Base-by-base conservation (phyloP, 345 rosid species). In the Lepidium sativum region DNA sequence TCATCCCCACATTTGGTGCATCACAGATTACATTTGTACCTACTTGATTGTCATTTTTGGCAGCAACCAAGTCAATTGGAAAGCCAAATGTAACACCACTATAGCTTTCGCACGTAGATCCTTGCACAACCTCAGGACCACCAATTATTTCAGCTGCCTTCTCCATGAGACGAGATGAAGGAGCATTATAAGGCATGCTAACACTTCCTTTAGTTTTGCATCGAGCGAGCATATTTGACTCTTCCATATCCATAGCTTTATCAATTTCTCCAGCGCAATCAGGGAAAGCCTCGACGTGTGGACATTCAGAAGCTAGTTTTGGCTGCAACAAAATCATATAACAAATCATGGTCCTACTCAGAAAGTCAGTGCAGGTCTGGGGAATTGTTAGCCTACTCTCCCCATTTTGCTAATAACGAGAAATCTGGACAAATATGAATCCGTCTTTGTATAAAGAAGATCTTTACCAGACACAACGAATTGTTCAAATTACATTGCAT, bases 391-490 rank as follows among this genome's bases (percentile, higher is more conserved):
- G 17, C 49, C 17, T 38, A 44, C 35, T 63, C 58, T 43, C 23
- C 31, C 18, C 37, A 18, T 45, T 35, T 35, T 38, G n/a, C n/a
- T n/a, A 54, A 55, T 65, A 42, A 63, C 53, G 10, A 44, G 39
- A 43, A 59, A 54, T 23, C 32, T 43, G 27, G 58, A 45, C 8
- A 57, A 38, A 25, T 27, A 45, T 1, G 29, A 35, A 69, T 9
- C 54, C 25, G 16, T 17, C n/a, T 10, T 33, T 40, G 41, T 15
- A 57, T n/a, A n/a, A n/a, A n/a, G 50, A 60, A 71, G 70, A 65
- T 44, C 47, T 63, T 79, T 81, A 88, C 96, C 84, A 71, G 67
- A 75, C 55, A 69, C 41, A 71, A 53, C 25, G 85, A 70, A 71
- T 54, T 71, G 72, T 82, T 80, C 76, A 66, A 54, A 55, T 69